A percentile compares a stretch with the other conserved stretches of the same genome.
Evolutionary conservation across 805 yeast genomes (phyloP).

Genomic region (Candida sonorensis): DNA sequence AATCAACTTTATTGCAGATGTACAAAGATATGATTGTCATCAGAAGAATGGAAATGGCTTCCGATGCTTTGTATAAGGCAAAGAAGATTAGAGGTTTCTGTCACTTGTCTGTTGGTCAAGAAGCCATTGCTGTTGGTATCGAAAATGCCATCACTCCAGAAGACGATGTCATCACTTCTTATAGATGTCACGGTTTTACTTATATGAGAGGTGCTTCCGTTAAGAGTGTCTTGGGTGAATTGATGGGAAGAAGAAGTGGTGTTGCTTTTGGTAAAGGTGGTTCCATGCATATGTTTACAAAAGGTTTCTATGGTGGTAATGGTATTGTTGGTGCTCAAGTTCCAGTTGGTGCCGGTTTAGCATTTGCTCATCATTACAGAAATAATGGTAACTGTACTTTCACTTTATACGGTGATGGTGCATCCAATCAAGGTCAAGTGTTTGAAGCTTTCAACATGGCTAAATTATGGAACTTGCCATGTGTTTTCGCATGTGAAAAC

Average conservation of each 20-base stretch:
- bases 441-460: conserved; percentile 99
- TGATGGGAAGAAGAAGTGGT: conserved; percentile 95
- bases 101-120: conserved; percentile 97
- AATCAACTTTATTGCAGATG: conserved; percentile 78
- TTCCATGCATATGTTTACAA: conserved; percentile 97
- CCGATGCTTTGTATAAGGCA: conserved; percentile 97
- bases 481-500: conserved; percentile 94
- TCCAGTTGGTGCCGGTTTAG: conserved; percentile 95
- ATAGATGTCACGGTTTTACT: conserved; percentile 98
- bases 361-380: conserved; percentile 96
- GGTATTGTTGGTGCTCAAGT: conserved; percentile 99
- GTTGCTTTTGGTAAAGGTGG: conserved; percentile 98
- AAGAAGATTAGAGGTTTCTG: conserved; percentile 99
- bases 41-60: conserved; percentile 98
- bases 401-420: conserved; percentile 97
- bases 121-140: conserved; percentile 97
- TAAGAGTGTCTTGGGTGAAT: conserved; percentile 84
- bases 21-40: conserved; percentile 92
- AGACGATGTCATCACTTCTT: conserved; percentile 92
- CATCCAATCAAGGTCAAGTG: conserved; percentile 98
- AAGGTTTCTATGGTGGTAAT: conserved; percentile 97
- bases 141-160: conserved; percentile 83
- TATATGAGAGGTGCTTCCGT: conserved; percentile 94
- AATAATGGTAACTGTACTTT: conserved; percentile 74
- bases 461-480: conserved; percentile 95